Conservation (phyloP, 768 basidiomycete genomes). For the Dacryopinax spathularia region DNA sequence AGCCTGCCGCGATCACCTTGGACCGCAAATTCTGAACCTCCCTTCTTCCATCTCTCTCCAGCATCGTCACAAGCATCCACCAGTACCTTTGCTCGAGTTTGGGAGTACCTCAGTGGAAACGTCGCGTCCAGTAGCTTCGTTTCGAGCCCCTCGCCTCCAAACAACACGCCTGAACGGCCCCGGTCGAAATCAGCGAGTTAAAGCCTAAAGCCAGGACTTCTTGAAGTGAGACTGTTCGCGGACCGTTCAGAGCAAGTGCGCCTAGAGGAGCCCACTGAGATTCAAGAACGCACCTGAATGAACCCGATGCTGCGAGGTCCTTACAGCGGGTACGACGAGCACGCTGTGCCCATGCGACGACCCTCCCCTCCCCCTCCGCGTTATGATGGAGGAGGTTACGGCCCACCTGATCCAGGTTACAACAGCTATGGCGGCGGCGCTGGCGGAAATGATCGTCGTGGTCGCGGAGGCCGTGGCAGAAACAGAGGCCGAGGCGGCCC, state of each 20-base stretch:
- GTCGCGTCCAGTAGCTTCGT: too few relatives aligned
- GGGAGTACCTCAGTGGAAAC: too few relatives aligned
- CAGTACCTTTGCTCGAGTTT: too few relatives aligned
- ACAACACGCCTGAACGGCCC: too few relatives aligned
- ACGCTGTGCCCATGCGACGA: conserved; percentile 34
- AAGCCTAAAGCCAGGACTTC: too few relatives aligned
- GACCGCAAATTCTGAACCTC: too few relatives aligned
- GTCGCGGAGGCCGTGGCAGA: conserved; percentile 34
- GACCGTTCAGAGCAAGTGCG: not conserved
- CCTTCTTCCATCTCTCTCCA: too few relatives aligned
- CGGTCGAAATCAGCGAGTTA: too few relatives aligned
- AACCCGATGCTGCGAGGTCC: conserved; percentile 46
- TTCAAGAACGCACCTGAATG: not conserved
- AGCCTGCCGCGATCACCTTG: too few relatives aligned
- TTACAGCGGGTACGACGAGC: conserved; percentile 55
- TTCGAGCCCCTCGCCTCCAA: too few relatives aligned
- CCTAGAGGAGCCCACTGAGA: not conserved
- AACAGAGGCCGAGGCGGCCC: conserved; percentile 33
- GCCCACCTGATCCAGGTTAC: conserved; percentile 53
- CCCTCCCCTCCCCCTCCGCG: conserved; percentile 41
- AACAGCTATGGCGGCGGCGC: conserved; percentile 33
- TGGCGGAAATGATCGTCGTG: conserved; percentile 31
- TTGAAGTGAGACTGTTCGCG: not conserved
- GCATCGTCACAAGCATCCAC: too few relatives aligned
- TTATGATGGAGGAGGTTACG: not conserved